Percentiles rank a stretch among this genome's conserved stretches.
Conservation (phyloP, 2,329 filamentous ascomycete species). For the Cladophialophora yegresii region DNA sequence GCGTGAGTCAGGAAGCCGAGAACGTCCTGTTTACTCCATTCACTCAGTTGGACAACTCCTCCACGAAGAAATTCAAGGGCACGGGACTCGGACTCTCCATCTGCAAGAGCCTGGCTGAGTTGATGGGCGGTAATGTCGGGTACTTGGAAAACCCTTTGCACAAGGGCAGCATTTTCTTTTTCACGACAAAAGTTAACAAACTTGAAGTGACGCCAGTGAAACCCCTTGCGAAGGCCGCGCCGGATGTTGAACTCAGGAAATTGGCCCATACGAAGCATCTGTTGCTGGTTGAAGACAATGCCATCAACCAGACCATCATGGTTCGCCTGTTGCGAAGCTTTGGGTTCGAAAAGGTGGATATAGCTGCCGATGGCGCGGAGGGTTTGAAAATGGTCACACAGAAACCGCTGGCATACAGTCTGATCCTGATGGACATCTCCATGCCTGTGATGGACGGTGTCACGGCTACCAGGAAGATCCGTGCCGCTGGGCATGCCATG, state of each 20-base stretch:
- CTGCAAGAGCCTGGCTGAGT: conserved; percentile 58
- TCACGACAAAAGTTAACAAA: conserved; percentile 37
- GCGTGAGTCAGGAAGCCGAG: conserved; percentile 51
- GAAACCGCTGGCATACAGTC: conserved; percentile 69
- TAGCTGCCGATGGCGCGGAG: conserved; percentile 82
- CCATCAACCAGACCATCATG: conserved; percentile 50
- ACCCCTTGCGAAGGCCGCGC: conserved; percentile 32
- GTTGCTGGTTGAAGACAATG: conserved; percentile 48
- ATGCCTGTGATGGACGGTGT: conserved; percentile 45
- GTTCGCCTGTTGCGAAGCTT: conserved; percentile 60
- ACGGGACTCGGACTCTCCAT: conserved; percentile 61
- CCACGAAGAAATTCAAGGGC: conserved; percentile 57
- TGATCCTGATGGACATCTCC: conserved; percentile 40
- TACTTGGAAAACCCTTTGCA: conserved; percentile 43
- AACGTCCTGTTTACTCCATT: conserved; percentile 59
- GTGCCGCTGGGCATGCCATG: conserved; percentile 33
- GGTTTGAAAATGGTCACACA: conserved; percentile 60
- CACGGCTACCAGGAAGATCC: conserved; percentile 39
- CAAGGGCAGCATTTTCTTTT: conserved; percentile 30
- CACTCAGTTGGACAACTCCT: conserved; percentile 57
- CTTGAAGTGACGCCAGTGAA: conserved; percentile 25
- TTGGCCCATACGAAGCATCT: conserved; percentile 47
- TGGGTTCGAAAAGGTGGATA: conserved; percentile 60
- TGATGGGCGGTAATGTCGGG: conserved; percentile 59
- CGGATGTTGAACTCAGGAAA: conserved; percentile 40